phyloP scores from a whole-genome alignment of 768 basidiomycete genomes.

The Hydnomerulius pinastri region DNA sequence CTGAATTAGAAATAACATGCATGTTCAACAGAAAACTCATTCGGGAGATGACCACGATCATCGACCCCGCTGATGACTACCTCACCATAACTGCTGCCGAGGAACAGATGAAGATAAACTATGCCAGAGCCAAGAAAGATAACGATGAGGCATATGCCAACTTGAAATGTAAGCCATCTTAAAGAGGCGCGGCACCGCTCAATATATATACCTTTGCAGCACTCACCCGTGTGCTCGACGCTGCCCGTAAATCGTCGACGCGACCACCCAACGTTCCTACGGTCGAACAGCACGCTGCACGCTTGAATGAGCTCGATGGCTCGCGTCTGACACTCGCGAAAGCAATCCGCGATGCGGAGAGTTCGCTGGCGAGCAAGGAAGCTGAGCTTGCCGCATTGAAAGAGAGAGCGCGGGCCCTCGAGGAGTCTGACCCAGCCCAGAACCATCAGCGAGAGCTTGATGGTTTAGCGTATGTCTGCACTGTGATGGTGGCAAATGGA shows the following conservation, averaged over 20 bases:
- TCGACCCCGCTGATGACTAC: conserved; percentile 80
- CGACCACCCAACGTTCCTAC: conserved; percentile 73
- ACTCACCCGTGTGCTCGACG: conserved; percentile 62
- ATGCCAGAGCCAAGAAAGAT: conserved; percentile 61
- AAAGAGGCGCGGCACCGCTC: neutral
- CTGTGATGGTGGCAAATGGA: neutral
- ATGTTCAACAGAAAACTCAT: conserved; percentile 56
- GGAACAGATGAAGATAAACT: conserved; percentile 62
- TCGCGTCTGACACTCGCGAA: conserved; percentile 68
- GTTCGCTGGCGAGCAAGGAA: conserved; percentile 63
- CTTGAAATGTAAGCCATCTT: conserved; percentile 52
- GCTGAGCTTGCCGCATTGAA: conserved; percentile 69
- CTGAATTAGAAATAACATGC: conserved; percentile 5
- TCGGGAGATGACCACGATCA: conserved; percentile 67
- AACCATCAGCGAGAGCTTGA: conserved; percentile 74
- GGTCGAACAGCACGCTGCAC: conserved; percentile 57
- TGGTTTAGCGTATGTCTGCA: conserved; percentile 57
- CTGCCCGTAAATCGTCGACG: conserved; percentile 69
- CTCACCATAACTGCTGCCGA: conserved; percentile 74
- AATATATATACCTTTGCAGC: conserved; percentile 40
- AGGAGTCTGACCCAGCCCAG: conserved; percentile 69
- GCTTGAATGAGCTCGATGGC: conserved; percentile 65
- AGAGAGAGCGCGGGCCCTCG: conserved; percentile 59
- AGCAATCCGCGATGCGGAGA: conserved; percentile 73
- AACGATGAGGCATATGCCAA: conserved; percentile 66